Evolutionary conservation across 768 basidiomycete species (phyloP).

Genomic region (Trametes meyenii): DNA sequence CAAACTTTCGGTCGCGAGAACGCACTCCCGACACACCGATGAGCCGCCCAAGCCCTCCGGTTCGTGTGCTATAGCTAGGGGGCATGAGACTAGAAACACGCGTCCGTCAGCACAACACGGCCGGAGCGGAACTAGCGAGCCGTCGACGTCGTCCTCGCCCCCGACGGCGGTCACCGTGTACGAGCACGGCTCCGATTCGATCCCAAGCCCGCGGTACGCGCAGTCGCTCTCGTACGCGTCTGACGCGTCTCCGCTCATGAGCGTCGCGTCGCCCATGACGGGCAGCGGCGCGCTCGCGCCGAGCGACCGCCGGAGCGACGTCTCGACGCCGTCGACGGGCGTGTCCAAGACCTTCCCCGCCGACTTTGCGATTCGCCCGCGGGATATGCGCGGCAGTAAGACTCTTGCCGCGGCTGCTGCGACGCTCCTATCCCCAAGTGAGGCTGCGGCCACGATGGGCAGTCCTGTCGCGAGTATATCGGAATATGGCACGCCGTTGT

Average conservation of each 20-base stretch:
- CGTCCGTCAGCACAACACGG: too few relatives aligned
- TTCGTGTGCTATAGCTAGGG: too few relatives aligned
- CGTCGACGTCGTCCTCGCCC: conserved; percentile 13
- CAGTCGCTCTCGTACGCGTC: conserved; percentile 14
- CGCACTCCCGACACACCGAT: too few relatives aligned
- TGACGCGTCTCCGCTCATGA: neutral
- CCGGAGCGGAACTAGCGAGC: neutral
- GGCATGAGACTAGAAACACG: too few relatives aligned
- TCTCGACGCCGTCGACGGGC: conserved; percentile 10
- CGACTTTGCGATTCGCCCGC: neutral
- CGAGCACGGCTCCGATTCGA: neutral
- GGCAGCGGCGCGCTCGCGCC: conserved; percentile 9
- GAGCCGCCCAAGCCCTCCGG: too few relatives aligned
- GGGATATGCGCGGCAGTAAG: neutral
- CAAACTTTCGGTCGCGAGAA: too few relatives aligned
- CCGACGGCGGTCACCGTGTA: conserved; percentile 3
- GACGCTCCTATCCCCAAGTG: neutral
- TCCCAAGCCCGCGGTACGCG: neutral
- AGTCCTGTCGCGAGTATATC: neutral
- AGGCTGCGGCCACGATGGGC: neutral
- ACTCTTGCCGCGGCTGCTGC: neutral
- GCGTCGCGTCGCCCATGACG: neutral
- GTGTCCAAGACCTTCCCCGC: conserved; percentile 9
- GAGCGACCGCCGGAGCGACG: conserved; percentile 8
- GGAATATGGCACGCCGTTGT: neutral